Percentiles rank a stretch among this genome's conserved stretches.
These are phyloP conservation scores for Cystobasidiopsis lactophilus DNA, from an alignment of 768 basidiomycete genomes.

Conservation along the genomic window DNA sequence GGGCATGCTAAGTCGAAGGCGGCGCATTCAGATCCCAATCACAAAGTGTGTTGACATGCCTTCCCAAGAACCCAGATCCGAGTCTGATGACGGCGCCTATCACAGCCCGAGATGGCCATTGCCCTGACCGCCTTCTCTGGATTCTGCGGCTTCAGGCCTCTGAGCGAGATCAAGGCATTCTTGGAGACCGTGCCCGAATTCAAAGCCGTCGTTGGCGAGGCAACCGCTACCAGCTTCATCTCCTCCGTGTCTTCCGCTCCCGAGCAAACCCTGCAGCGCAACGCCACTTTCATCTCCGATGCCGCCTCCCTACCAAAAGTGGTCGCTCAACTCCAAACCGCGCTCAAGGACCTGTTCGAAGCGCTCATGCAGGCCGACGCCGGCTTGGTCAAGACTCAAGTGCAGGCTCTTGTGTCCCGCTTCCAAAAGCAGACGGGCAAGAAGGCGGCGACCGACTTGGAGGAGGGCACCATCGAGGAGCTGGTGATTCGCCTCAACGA, in stretches of 20 bases:
- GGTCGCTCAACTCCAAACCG: constrained; percentile 35
- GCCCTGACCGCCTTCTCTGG: constrained; percentile 77
- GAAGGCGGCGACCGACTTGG: constrained; percentile 31
- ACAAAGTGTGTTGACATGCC: constrained; percentile 54
- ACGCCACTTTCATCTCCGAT: constrained; percentile 4
- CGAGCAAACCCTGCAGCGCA: constrained; percentile 25
- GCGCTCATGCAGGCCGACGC: constrained; percentile 63
- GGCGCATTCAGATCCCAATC: constrained; percentile 46
- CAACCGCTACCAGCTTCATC: constrained; percentile 31
- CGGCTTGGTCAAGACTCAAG: constrained; percentile 32
- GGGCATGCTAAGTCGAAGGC: neutral
- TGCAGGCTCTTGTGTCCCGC: constrained; percentile 38
- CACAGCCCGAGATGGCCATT: constrained; percentile 81
- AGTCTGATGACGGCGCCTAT: neutral
- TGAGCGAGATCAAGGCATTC: constrained; percentile 43
- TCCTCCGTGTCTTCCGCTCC: constrained; percentile 34
- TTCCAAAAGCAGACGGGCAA: constrained; percentile 33
- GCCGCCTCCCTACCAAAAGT: constrained; percentile 20
- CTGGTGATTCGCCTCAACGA: constrained; percentile 35
- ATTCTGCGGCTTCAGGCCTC: constrained; percentile 79
- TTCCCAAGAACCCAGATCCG: neutral
- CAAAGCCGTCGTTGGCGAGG: constrained; percentile 34
- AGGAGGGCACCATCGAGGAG: constrained; percentile 19
- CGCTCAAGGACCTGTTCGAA: constrained; percentile 52
- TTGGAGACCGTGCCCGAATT: constrained; percentile 56